A percentile compares a stretch with the other conserved stretches of the same genome.
Evolutionary conservation across 495 filamentous ascomycete species (phyloP).

Genomic region (Aspergillus mulundensis): DNA sequence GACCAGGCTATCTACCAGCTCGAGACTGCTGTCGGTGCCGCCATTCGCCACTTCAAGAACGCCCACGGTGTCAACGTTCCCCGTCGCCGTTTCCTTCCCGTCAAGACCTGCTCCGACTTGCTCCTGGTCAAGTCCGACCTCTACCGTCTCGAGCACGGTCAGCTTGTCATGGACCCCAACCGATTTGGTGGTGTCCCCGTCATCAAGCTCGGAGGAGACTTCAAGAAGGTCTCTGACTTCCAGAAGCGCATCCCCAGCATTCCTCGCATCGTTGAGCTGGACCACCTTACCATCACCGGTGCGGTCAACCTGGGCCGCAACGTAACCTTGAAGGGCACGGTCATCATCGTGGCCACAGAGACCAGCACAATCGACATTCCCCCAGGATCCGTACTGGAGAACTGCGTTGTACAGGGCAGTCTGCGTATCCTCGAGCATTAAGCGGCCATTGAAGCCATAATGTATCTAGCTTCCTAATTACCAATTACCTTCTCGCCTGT

Average conservation of each 20-base stretch:
- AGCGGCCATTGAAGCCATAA: not conserved
- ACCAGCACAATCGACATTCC: constrained; percentile 97
- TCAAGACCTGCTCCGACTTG: constrained; percentile 99
- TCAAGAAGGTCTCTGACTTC: constrained; percentile 99
- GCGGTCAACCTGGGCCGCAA: constrained; percentile 93
- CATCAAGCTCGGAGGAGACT: constrained; percentile 98
- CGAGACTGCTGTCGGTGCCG: constrained; percentile 96
- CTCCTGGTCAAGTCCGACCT: constrained; percentile 99
- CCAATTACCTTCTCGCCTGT: not conserved
- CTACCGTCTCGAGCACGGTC: constrained; percentile 99
- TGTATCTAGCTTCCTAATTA: constrained; percentile 2
- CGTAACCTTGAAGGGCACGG: constrained; percentile 96
- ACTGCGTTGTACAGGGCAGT: constrained; percentile 98
- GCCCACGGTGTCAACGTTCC: constrained; percentile 99
- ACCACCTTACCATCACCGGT: constrained; percentile 96
- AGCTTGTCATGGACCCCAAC: constrained; percentile 91
- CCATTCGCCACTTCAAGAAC: constrained; percentile 97
- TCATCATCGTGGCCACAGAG: constrained; percentile 98
- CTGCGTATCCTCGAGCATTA: constrained; percentile 93
- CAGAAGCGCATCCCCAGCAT: constrained; percentile 95
- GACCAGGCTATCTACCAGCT: constrained; percentile 96
- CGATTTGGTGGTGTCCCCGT: constrained; percentile 97
- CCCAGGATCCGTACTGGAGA: constrained; percentile 93
- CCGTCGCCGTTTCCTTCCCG: constrained; percentile 93
- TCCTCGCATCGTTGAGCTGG: constrained; percentile 95